These are phyloP conservation scores for Talaromyces nanjingensis DNA, from an alignment of 495 filamentous ascomycete genomes.

Conservation along the genomic window DNA sequence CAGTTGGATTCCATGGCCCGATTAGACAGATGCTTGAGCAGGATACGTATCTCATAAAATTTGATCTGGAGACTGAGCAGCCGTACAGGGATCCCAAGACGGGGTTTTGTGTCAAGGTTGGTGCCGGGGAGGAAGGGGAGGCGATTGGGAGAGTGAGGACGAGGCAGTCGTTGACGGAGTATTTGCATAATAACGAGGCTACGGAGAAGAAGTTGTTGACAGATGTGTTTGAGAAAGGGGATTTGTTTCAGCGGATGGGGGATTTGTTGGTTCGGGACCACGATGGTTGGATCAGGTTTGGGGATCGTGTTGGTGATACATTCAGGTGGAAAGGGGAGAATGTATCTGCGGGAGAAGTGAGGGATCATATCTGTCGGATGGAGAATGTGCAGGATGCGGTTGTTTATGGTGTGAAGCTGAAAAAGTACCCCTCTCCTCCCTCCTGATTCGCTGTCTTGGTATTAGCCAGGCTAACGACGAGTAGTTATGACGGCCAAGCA, in stretches of 20 bases:
- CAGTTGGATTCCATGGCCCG: slow-evolving; percentile 69
- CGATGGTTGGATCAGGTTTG: slow-evolving; percentile 71
- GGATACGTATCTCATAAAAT: slow-evolving; percentile 50
- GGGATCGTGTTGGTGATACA: slow-evolving; percentile 88
- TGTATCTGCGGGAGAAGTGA: slow-evolving; percentile 68
- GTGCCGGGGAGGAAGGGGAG: slow-evolving; percentile 66
- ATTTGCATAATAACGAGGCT: slow-evolving; percentile 67
- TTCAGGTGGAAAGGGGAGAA: slow-evolving; percentile 97
- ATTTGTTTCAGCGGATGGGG: slow-evolving; percentile 79
- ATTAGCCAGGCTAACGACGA: neutral
- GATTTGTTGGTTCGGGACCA: slow-evolving; percentile 68
- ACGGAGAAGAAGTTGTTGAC: slow-evolving; percentile 72
- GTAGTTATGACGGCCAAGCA: slow-evolving; percentile 46
- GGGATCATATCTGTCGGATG: slow-evolving; percentile 42
- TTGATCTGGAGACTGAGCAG: slow-evolving; percentile 65
- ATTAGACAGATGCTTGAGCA: slow-evolving; percentile 53
- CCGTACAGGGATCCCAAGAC: slow-evolving; percentile 65
- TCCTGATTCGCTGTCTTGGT: too few relatives aligned
- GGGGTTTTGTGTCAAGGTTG: slow-evolving; percentile 58
- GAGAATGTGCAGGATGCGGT: slow-evolving; percentile 41
- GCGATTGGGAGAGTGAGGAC: slow-evolving; percentile 64
- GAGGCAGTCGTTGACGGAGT: slow-evolving; percentile 65
- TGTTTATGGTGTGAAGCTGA: slow-evolving; percentile 43
- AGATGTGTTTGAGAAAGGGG: slow-evolving; percentile 72
- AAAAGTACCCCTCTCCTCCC: slow-evolving; percentile 20